Base-by-base conservation (phyloP, 495 filamentous ascomycete genomes). In the Hamigera avellanea region DNA sequence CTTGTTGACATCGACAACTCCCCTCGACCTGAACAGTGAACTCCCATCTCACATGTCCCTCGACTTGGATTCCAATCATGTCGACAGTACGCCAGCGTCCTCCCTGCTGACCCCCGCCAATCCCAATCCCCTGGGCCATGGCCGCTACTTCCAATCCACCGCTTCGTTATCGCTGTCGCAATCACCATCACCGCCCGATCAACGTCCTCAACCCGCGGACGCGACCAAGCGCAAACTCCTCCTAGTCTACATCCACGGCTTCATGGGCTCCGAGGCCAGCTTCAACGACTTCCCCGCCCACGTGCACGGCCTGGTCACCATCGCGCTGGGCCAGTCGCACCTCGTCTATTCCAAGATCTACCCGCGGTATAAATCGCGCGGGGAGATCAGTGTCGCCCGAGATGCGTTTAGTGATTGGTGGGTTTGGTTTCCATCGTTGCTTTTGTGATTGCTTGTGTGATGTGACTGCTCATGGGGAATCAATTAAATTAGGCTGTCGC, bases 261-360 rank as follows among this genome's bases (percentile, higher is more conserved):
- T 95, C 62, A 84, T 87, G 75, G 89, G 89, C 18, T 80, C 81
- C 33, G 86, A 93, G 57, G 79, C 78, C 12, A 88, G 81, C 43
- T 96, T 96, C 48, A 77, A 80, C 40, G 79, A 77, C 18, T 89
- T 95, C 43, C 89, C 89, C 1, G 80, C 79, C 4, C 86, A 96
- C 57, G 71, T 95, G 0, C 89, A 96, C 59, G 72, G 76, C 50
- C 62, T 84, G 15, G 61, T 94, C 21, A 78, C 77, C n/a, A 58
- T 69, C 2, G 67, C 75, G 0, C 52, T 95, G 33, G 58, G 60
- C 27, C 76, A 86, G 14, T 81, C 75, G 7, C 85, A 94, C 62
- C 63, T 76, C 8, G 76, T 96, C 0, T 86, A 93, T 57, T 81
- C 86, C 13, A 91, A 91, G 47, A 78, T 96, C 16, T 96, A 95